phyloP scores from a whole-genome alignment of 805 yeast genomes.

The Ogataea henricii region DNA sequence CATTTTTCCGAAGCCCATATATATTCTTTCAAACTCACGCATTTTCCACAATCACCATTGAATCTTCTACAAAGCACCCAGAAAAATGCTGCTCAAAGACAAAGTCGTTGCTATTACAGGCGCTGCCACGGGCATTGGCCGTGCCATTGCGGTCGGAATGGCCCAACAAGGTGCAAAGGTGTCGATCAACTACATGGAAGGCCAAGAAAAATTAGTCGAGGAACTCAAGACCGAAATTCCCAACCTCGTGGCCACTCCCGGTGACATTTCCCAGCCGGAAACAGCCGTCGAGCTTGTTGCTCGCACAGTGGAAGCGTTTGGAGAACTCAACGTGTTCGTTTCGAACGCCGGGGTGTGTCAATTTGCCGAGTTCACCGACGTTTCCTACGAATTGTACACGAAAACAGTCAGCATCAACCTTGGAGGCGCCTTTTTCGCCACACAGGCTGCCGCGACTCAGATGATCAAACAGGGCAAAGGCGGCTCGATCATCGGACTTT shows the following conservation, averaged over 20 bases:
- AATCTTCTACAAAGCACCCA: neutral
- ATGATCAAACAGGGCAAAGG: constrained; percentile 48
- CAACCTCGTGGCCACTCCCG: constrained; percentile 41
- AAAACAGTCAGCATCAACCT: constrained; percentile 42
- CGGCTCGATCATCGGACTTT: constrained; percentile 48
- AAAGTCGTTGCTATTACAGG: constrained; percentile 47
- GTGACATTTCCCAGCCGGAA: constrained; percentile 45
- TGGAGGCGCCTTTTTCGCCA: constrained; percentile 46
- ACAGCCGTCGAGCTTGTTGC: constrained; percentile 37
- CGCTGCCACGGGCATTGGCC: constrained; percentile 48
- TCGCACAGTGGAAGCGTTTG: constrained; percentile 39
- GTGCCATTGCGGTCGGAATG: constrained; percentile 45
- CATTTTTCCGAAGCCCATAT: neutral
- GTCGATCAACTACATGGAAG: constrained; percentile 37
- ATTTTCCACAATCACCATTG: neutral
- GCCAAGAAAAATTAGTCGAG: constrained; percentile 26
- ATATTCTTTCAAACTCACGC: neutral
- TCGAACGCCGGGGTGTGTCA: constrained; percentile 51
- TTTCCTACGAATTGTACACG: constrained; percentile 39
- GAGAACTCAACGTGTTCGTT: constrained; percentile 43
- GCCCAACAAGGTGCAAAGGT: constrained; percentile 45
- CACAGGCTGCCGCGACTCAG: constrained; percentile 49
- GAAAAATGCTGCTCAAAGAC: constrained; percentile 28
- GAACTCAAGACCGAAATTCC: constrained; percentile 30
- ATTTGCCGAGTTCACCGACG: constrained; percentile 43